These are phyloP conservation scores for Leishmania turanica DNA, from an alignment of 208 protist species.

Conservation along the genomic window DNA sequence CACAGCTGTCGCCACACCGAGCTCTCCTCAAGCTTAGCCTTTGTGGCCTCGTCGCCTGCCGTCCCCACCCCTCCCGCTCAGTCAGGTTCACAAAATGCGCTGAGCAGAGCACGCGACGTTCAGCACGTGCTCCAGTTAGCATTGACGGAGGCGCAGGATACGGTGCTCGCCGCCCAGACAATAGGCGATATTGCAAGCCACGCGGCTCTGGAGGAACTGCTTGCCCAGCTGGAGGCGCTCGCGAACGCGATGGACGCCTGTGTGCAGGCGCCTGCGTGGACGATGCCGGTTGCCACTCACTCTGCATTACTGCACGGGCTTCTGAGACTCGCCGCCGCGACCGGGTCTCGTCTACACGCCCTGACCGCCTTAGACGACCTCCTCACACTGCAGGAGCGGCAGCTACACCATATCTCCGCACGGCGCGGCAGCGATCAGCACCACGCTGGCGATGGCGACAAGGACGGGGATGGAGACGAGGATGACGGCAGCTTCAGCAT, in stretches of 20 bases:
- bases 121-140: slow-evolving; percentile 25
- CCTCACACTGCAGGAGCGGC: slow-evolving; percentile 45
- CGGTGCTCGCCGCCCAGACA: slow-evolving; percentile 26
- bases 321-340: slow-evolving; percentile 35
- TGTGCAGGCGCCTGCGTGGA: slow-evolving; percentile 24
- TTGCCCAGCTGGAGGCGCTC: slow-evolving; percentile 12
- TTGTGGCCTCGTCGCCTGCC: background rate
- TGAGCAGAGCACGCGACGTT: slow-evolving; percentile 29
- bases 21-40: background rate
- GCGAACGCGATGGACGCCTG: slow-evolving; percentile 17
- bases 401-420: slow-evolving; percentile 10
- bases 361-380: slow-evolving; percentile 57
- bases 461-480: slow-evolving; percentile 2
- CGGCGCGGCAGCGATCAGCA: background rate
- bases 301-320: slow-evolving; percentile 49
- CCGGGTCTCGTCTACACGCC: slow-evolving; percentile 41
- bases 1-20: background rate
- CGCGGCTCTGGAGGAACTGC: slow-evolving; percentile 22
- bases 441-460: background rate
- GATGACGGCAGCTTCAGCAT: slow-evolving; percentile 45
- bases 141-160: slow-evolving; percentile 26
- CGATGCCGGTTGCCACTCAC: slow-evolving; percentile 43
- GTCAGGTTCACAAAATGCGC: slow-evolving; percentile 12
- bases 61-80: background rate
- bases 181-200: slow-evolving; percentile 36